Evolutionary conservation across 2,329 filamentous ascomycete genomes (phyloP).

Genomic region (Dryadomyces quercivorus): DNA sequence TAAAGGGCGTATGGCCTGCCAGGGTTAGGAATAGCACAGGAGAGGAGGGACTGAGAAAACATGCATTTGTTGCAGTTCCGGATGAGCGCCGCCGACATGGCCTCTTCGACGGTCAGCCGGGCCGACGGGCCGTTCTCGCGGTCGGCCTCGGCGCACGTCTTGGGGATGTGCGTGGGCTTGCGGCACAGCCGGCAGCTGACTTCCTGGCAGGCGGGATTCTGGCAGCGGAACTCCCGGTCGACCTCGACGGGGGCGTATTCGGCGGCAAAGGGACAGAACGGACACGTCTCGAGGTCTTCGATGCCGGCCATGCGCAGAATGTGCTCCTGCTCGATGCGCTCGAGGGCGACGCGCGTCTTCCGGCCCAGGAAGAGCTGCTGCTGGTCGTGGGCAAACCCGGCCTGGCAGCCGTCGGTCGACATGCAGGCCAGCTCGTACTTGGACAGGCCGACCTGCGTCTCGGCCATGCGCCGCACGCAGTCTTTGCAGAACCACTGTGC

Average conservation of each 20-base stretch:
- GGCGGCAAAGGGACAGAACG: slow-evolving; percentile 71
- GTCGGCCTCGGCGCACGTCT: slow-evolving; percentile 55
- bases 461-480: slow-evolving; percentile 54
- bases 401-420: slow-evolving; percentile 53
- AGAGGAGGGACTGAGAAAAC: no score
- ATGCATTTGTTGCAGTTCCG: slow-evolving; percentile 58
- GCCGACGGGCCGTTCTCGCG: slow-evolving; percentile 45
- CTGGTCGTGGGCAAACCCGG: slow-evolving; percentile 44
- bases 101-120: slow-evolving; percentile 65
- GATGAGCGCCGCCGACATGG: slow-evolving; percentile 70
- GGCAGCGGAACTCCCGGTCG: slow-evolving; percentile 63
- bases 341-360: slow-evolving; percentile 48
- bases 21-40: no score
- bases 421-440: slow-evolving; percentile 60
- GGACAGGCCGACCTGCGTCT: slow-evolving; percentile 55
- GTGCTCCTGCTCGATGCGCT: slow-evolving; percentile 58
- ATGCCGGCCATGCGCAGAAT: slow-evolving; percentile 57
- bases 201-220: slow-evolving; percentile 49
- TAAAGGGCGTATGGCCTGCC: slow-evolving; percentile 54
- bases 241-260: slow-evolving; percentile 55
- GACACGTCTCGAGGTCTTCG: slow-evolving; percentile 62
- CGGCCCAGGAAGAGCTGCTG: slow-evolving; percentile 44
- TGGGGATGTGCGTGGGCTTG: slow-evolving; percentile 56
- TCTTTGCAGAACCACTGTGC: slow-evolving; percentile 50
- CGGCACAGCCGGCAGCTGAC: slow-evolving; percentile 59